Base-by-base conservation (phyloP, 2,329 filamentous ascomycete species). In the Colletotrichum musicola region DNA sequence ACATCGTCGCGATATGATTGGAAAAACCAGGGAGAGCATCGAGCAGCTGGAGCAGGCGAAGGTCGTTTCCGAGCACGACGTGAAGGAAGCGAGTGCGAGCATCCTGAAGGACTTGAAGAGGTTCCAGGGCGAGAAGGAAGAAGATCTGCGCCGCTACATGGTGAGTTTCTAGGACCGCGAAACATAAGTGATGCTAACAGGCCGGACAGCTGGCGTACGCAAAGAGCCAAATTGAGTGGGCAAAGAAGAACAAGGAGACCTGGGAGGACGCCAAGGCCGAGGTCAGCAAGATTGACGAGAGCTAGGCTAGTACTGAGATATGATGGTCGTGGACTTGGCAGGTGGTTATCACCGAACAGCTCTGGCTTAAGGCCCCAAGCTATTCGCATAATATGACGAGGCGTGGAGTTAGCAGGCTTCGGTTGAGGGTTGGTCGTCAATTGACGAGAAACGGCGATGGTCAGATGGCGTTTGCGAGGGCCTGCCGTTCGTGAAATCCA, bases 71-170 rank as follows among this genome's bases (percentile, higher is more conserved):
- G 94, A 95, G 71, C 91, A 94, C 75, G 96, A 99, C 77, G 96
- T 98, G 69, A 95, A 93, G 78, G 94, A 98, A 75, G 96, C 96
- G 9, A 98, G 94, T 76, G 85, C 89, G 3, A 97, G 94, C 60
- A 93, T 98, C 4, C 81, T 99, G 74, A 92, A 93, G 75, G 96
- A 99, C 77, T 83, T 99, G 69, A 94, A 94, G 82, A 86, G 96
- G 69, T 99, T 99, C 81, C 97, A 99, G 80, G 86, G 85, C 68
- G 95, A 98, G 81, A 99, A 99, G 81, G 97, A 99, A 81, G 94
- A 95, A 58, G 96, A 99, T 78, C 80, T 99, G 75, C 91, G 90
- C 76, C 89, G 93, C 71, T 98, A 98, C 79, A 99, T 99, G 96
- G 96, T 98, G 83, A 82, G 92, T 81, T 30, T 50, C 20, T 14